Evolutionary conservation across 1,139 yeast genomes (phyloP).

Genomic region (Taiozyma sp.): DNA sequence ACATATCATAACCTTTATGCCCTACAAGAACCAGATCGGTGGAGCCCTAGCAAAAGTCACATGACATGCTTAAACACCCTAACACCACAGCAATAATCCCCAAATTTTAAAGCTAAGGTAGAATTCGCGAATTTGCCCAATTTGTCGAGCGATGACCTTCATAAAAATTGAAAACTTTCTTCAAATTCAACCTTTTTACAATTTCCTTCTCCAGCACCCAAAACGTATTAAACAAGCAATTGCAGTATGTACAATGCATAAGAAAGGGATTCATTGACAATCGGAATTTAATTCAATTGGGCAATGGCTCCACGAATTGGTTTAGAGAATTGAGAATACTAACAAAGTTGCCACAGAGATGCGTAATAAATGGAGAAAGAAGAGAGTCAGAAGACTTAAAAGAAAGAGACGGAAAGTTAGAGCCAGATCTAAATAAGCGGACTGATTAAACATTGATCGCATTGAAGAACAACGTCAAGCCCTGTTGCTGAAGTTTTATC

Average conservation of each 20-base stretch:
- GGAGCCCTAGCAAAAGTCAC: conserved; percentile 3
- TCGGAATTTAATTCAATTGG: background rate
- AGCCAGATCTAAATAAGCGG: conserved; percentile 96
- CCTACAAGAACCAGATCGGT: background rate
- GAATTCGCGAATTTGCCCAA: background rate
- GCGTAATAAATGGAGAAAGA: conserved; percentile 98
- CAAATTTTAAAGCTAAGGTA: background rate
- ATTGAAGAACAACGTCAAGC: background rate
- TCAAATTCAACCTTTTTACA: background rate
- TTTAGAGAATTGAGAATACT: too few species aligned
- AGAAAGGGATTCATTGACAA: background rate
- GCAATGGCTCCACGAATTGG: background rate
- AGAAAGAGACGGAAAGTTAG: conserved; percentile 99
- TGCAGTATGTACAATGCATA: conserved; percentile 5
- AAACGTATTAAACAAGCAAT: conserved; percentile 16
- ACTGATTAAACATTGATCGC: conserved; percentile 24
- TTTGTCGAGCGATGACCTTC: background rate
- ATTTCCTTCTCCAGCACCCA: conserved; percentile 4
- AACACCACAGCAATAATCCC: conserved; percentile 1
- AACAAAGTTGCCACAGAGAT: conserved; percentile 31
- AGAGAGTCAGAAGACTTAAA: conserved; percentile 99
- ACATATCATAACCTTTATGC: background rate
- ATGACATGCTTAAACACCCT: background rate
- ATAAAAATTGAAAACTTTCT: conserved; percentile 7
- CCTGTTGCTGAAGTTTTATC: background rate